Percentiles rank a stretch among this genome's conserved stretches.
Conservation (phyloP, 139 green algal species). For the Chlamydomonas incerta region DNA sequence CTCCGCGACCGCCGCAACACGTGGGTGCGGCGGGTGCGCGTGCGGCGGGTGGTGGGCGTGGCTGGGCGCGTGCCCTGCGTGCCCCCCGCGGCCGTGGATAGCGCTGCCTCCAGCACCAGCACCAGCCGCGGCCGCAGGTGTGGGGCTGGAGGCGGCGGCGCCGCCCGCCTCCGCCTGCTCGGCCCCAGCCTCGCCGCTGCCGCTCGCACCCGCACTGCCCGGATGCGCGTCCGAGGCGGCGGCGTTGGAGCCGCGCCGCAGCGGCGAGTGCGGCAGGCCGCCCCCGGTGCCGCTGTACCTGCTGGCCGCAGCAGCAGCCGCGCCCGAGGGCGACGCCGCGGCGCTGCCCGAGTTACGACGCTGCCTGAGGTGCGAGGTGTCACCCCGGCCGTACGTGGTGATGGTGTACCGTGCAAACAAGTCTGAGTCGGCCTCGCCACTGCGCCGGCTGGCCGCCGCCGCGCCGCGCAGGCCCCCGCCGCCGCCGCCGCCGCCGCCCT, state of each 20-base stretch:
- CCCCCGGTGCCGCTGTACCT: background rate
- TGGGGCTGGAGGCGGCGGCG: no score
- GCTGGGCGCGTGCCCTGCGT: no score
- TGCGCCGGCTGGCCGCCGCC: background rate
- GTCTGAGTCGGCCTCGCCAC: background rate
- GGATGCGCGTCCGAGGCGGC: no score
- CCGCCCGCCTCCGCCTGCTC: no score
- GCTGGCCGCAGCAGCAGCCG: background rate
- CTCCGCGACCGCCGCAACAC: no score
- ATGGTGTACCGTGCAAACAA: conserved; percentile 60
- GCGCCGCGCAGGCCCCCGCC: conserved; percentile 5
- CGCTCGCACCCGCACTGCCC: background rate
- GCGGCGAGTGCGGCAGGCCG: background rate
- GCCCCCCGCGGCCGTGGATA: no score
- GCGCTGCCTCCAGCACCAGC: no score
- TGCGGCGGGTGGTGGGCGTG: no score
- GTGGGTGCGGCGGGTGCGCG: no score
- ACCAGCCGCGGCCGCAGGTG: no score
- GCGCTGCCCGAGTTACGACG: conserved; percentile 18
- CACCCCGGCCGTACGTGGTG: conserved; percentile 33
- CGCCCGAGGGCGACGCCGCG: background rate
- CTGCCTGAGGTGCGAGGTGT: conserved; percentile 27
- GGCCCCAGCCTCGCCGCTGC: background rate
- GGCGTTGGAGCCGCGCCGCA: conserved; percentile 5
- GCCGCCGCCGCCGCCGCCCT: background rate